A percentile compares a stretch with the other conserved stretches of the same genome.
These are phyloP conservation scores for Sporothrix variecibatus DNA, from an alignment of 2,329 filamentous ascomycete species.

Conservation along the genomic window DNA sequence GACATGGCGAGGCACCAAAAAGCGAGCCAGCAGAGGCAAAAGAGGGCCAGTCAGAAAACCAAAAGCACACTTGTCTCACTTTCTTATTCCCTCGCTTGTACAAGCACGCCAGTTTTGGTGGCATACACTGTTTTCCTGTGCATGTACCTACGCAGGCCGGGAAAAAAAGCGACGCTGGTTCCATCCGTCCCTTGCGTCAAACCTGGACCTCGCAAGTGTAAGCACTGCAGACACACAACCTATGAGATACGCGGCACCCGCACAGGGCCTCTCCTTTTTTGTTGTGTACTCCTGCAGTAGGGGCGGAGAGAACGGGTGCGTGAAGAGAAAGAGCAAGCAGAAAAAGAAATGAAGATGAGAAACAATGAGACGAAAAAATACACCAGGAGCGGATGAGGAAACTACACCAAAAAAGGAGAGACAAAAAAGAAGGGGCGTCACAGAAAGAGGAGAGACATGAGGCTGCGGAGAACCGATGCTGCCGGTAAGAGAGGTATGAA, in stretches of 20 bases:
- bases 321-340: neutral
- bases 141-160: neutral
- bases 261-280: no score
- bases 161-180: neutral
- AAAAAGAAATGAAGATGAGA: neutral
- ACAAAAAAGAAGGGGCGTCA: neutral
- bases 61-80: slow-evolving; percentile 6
- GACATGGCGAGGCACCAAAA: slow-evolving; percentile 2
- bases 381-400: neutral
- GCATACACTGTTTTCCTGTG: neutral
- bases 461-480: neutral
- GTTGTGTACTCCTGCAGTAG: neutral
- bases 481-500: neutral
- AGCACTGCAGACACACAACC: neutral
- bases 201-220: neutral
- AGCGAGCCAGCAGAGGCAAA: neutral
- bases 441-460: neutral
- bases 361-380: neutral
- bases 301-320: neutral
- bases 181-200: slow-evolving; percentile 7
- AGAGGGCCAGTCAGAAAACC: neutral
- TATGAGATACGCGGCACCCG: neutral
- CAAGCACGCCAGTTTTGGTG: neutral
- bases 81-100: neutral
- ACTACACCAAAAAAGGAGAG: neutral